Conservation (phyloP, 2,329 filamentous ascomycete species). For the Exophiala sideris region DNA sequence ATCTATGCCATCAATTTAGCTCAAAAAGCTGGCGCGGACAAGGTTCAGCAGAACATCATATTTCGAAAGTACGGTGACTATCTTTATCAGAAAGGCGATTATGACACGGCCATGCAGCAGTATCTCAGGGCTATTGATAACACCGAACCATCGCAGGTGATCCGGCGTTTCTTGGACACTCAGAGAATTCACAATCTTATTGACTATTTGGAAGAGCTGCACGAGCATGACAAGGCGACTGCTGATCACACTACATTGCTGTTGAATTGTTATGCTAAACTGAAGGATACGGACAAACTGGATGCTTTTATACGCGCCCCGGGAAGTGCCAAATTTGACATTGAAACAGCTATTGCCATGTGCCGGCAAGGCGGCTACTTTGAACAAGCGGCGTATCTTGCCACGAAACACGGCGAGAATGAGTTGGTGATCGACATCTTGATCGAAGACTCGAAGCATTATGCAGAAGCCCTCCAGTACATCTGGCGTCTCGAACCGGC, state of each 20-base stretch:
- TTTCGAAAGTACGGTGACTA: conserved; percentile 92
- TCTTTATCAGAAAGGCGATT: conserved; percentile 90
- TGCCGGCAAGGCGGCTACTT: conserved; percentile 95
- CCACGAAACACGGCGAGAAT: conserved; percentile 88
- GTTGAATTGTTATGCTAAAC: conserved; percentile 94
- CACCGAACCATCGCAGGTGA: conserved; percentile 93
- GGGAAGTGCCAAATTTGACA: conserved; percentile 89
- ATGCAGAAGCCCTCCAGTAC: conserved; percentile 82
- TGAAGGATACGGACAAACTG: conserved; percentile 94
- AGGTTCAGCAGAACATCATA: conserved; percentile 81
- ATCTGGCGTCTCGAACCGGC: conserved; percentile 84
- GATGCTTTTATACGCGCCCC: conserved; percentile 96
- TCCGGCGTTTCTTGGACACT: conserved; percentile 94
- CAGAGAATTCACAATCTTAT: conserved; percentile 97
- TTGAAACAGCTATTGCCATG: conserved; percentile 96
- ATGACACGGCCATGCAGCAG: conserved; percentile 98
- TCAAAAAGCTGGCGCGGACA: conserved; percentile 79
- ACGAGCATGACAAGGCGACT: conserved; percentile 89
- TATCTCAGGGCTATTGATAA: conserved; percentile 95
- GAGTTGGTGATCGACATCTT: conserved; percentile 93
- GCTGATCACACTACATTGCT: conserved; percentile 92
- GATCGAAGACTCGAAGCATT: conserved; percentile 91
- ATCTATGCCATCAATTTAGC: conserved; percentile 88
- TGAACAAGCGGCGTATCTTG: conserved; percentile 92
- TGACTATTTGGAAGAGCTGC: conserved; percentile 92